Evolutionary conservation across 225 moss, liverwort and hornwort genomes (phyloP), one percentile per base, ranked within the genome.

Genomic region (Polytrichum commune): DNA sequence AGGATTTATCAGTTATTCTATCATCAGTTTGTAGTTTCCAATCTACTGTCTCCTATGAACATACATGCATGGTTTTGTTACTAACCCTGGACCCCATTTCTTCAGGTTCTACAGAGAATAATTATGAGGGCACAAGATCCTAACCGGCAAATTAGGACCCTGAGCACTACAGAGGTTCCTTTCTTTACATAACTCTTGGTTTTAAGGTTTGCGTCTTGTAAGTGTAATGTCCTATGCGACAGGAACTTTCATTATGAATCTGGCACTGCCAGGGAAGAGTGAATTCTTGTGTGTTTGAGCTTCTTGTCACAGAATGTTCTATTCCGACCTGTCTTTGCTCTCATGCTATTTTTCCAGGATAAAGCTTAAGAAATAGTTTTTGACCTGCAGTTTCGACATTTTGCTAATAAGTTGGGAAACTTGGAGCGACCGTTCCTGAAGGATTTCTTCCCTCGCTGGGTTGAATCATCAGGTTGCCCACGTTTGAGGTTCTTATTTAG

Each of bases 361-460:
- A 46, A 3, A 46, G 13, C 46, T 69, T 81, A 60, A 82, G 53
- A 67, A 63, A 53, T 62, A 58, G 16, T 26, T 24, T 69, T 29
- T 75, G 74, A 53, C 24, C 76, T 84, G 86, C 89, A 95, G 97
- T 98, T 98, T 76, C 97, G 97, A 5, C 97, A 98, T 78, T 98
- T 95, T 75, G 97, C 97, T 55, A 98, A 90, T 84, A 98, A 98
- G 70, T 84, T 98, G 73, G 97, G 97, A 53, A 98, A 98, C 84
- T 72, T 98, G 68, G 97, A 98, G 80, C 91, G 97, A 29, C 97
- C 97, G 8, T 98, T 93, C 57, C 74, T 98, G 81, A 98, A 98
- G 78, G 97, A 98, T 72, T 98, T 98, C 78, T 95, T 98, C 64
- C 97, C 97, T 65, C 97, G 97, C 63, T 98, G 97, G 97, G 97